Evolutionary conservation across 2,329 filamentous ascomycete species (phyloP), one percentile per base, ranked within the genome.

Genomic region (Pyrenophora seminiperda): DNA sequence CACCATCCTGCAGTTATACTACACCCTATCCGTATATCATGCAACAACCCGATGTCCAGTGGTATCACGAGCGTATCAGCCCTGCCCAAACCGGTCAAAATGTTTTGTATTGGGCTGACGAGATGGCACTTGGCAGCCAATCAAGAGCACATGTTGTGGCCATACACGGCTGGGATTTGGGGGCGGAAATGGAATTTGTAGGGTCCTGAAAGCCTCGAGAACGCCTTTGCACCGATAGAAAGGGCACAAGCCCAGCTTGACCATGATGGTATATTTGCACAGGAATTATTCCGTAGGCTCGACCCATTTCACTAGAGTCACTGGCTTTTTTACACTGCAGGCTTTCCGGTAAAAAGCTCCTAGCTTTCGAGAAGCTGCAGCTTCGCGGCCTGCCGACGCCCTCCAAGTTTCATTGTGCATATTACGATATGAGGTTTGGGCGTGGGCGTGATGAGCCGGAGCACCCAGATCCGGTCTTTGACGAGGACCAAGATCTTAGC

Each of bases 401-500:
- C 3, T 20, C 29, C 13, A 17, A 32, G 18, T 15, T 14, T 17
- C 5, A 10, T 24, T 27, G 31, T 19, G 20, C 10, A n/a, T 17
- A 10, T 17, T 34, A 10, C 2, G 34, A 29, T 1, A 43, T 43
- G 41, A 27, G 20, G 2, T 41, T 41, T 15, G 18, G 39, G 18
- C 39, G 13, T 20, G 7, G 29, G 3, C 7, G n/a, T 14, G 39
- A 32, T 13, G 18, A 32, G 14, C 39, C 39, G n/a, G 29, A 32
- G 2, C 39, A 11, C 7, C 27, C 29, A 29, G 32, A 44, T 19
- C 20, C 17, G 13, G 13, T 44, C 32, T 44, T 44, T 9, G 5
- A 29, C 3, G 41, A 44, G 1, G 49, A 58, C 17, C 11, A 57
- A 36, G 56, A 59, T 37, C 54, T 59, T 6, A 14, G 45, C 18